These are phyloP conservation scores for Cryptosporidium sp. DNA, from an alignment of 169 alveolate species.

Conservation along the genomic window DNA sequence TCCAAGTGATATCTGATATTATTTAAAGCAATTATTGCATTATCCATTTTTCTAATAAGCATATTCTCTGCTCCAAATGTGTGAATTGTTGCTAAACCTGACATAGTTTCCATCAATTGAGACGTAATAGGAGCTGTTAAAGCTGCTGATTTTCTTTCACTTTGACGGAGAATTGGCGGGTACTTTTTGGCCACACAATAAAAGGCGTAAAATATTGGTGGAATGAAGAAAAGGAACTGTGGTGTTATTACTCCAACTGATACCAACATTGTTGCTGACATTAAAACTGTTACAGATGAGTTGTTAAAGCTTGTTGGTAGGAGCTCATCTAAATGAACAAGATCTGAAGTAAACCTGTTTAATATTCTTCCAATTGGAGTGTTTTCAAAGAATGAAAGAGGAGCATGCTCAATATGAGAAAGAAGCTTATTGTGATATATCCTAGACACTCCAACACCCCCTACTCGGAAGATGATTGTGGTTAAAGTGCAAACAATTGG, in stretches of 20 bases:
- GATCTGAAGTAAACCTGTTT: conserved; percentile 85
- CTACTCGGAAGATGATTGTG: neutral
- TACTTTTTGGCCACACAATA: conserved; percentile 49
- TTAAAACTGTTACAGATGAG: conserved; percentile 46
- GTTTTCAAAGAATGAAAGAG: conserved; percentile 84
- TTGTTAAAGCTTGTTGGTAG: conserved; percentile 47
- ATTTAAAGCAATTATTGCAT: conserved; percentile 14
- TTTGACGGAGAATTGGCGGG: conserved; percentile 65
- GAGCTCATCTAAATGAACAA: conserved; percentile 77
- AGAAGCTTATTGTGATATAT: conserved; percentile 44
- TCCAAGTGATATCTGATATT: conserved; percentile 58
- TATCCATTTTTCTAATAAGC: conserved; percentile 36
- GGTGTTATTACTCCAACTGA: conserved; percentile 56
- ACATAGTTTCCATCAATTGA: conserved; percentile 59
- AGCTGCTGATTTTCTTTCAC: conserved; percentile 63
- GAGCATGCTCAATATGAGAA: conserved; percentile 70
- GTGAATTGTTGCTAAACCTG: conserved; percentile 61
- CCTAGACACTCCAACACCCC: conserved; percentile 26
- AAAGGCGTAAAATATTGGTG: conserved; percentile 65
- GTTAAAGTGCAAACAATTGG: conserved; percentile 4
- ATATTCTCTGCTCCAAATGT: conserved; percentile 39
- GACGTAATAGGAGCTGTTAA: conserved; percentile 63
- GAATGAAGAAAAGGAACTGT: conserved; percentile 45
- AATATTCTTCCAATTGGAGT: conserved; percentile 86
- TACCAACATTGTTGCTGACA: conserved; percentile 24